Percentiles rank a stretch among this genome's conserved stretches.
Conservation (phyloP, 768 basidiomycete species). For the Suillus lakei region DNA sequence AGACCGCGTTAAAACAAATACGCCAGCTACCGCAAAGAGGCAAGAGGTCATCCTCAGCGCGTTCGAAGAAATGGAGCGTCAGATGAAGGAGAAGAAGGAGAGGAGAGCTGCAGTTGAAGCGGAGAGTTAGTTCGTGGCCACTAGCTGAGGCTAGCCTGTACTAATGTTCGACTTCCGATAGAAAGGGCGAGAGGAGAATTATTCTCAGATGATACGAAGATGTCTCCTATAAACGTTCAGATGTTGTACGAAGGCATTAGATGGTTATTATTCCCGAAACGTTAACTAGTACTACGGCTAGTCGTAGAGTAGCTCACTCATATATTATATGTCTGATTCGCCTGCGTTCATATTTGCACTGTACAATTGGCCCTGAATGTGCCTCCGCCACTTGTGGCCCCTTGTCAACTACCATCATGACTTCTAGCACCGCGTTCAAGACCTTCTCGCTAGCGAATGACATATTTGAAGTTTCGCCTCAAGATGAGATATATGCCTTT, state of each 20-base stretch:
- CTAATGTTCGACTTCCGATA: conserved; percentile 21
- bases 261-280: conserved; percentile 57
- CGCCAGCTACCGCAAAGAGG: conserved; percentile 17
- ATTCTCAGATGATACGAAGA: conserved; percentile 22
- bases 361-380: not conserved
- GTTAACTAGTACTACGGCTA: conserved; percentile 16
- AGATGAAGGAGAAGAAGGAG: conserved; percentile 52
- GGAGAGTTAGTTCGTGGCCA: conserved; percentile 44
- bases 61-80: conserved; percentile 74
- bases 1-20: conserved; percentile 40
- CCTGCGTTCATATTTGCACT: not conserved
- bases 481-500: conserved; percentile 82
- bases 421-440: conserved; percentile 66
- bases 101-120: conserved; percentile 33
- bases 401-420: conserved; percentile 22
- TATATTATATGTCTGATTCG: not conserved
- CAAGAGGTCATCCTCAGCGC: conserved; percentile 54
- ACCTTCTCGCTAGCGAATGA: conserved; percentile 77
- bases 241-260: conserved; percentile 49
- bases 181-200: conserved; percentile 23
- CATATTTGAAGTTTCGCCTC: conserved; percentile 67
- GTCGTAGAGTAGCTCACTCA: not conserved
- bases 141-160: not conserved
- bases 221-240: conserved; percentile 18
- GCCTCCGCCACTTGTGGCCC: conserved; percentile 4